Conservation (phyloP, 352 stramenopile genomes). For the Thraustotheca clavata region DNA sequence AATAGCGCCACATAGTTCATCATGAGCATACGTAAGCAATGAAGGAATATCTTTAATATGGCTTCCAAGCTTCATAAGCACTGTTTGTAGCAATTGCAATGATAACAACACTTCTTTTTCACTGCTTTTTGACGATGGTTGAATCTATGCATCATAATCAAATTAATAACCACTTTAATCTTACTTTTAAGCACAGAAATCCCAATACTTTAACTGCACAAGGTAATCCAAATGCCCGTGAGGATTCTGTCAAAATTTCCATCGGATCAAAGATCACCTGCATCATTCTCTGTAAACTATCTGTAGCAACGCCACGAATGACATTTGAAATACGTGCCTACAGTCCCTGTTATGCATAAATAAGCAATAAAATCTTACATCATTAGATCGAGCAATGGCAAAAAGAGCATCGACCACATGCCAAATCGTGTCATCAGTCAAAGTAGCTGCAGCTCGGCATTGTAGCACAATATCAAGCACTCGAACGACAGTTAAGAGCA, state of each 20-base stretch:
- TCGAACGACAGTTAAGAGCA: slow-evolving; percentile 91
- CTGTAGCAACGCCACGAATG: slow-evolving; percentile 53
- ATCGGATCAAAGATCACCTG: slow-evolving; percentile 52
- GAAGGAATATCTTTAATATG: slow-evolving; percentile 45
- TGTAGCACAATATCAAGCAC: slow-evolving; percentile 91
- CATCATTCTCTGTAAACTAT: slow-evolving; percentile 51
- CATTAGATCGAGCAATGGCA: slow-evolving; percentile 27
- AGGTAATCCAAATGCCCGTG: slow-evolving; percentile 50
- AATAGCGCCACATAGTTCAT: slow-evolving; percentile 69
- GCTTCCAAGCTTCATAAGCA: slow-evolving; percentile 45
- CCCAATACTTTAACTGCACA: slow-evolving; percentile 72
- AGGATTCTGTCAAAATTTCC: slow-evolving; percentile 25
- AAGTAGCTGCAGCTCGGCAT: slow-evolving; percentile 58
- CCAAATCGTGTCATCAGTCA: slow-evolving; percentile 91
- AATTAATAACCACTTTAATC: background rate
- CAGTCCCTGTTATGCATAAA: background rate
- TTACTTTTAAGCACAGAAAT: slow-evolving; percentile 71
- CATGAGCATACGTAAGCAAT: slow-evolving; percentile 76
- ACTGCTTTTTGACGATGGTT: slow-evolving; percentile 11
- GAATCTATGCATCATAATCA: background rate
- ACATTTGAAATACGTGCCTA: slow-evolving; percentile 13
- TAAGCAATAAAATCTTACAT: background rate
- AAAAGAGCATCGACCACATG: slow-evolving; percentile 94
- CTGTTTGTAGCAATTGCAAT: slow-evolving; percentile 50
- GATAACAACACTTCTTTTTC: slow-evolving; percentile 59